These are phyloP conservation scores for Trichoderma asperellum DNA, from an alignment of 2,329 filamentous ascomycete genomes.

Conservation along the genomic window DNA sequence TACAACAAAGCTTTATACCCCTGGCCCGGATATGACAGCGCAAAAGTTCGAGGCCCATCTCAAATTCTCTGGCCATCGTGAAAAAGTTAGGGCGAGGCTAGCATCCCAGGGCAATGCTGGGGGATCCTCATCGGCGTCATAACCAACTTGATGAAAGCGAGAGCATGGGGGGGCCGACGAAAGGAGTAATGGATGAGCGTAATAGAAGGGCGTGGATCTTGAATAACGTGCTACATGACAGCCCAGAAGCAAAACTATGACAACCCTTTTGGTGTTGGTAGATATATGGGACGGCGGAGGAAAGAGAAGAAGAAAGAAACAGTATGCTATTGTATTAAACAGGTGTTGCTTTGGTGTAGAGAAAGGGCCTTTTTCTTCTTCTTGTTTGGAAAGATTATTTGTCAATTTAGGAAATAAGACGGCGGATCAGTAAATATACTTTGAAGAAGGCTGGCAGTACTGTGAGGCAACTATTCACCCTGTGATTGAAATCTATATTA, in stretches of 20 bases:
- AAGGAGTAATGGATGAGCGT: background rate
- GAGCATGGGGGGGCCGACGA: background rate
- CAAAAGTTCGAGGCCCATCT: slow-evolving; percentile 93
- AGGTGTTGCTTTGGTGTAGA: background rate
- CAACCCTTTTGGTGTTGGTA: background rate
- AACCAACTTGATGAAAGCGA: background rate
- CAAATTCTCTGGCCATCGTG: slow-evolving; percentile 79
- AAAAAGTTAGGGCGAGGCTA: slow-evolving; percentile 58
- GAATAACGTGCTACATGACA: slow-evolving; percentile 6
- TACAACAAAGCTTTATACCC: slow-evolving; percentile 90
- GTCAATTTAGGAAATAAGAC: background rate
- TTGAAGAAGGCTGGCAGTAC: background rate
- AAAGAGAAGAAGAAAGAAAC: slow-evolving; percentile 1
- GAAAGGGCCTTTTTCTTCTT: background rate
- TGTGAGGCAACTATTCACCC: background rate
- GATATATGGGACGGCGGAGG: background rate
- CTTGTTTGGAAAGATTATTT: slow-evolving; percentile 5
- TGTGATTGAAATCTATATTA: background rate
- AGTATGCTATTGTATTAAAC: background rate
- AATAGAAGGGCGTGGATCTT: background rate
- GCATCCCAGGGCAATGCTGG: slow-evolving; percentile 34
- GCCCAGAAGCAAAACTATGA: background rate
- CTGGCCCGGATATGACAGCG: slow-evolving; percentile 80
- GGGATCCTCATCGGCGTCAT: slow-evolving; percentile 18
- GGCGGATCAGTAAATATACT: slow-evolving; percentile 6